phyloP scores from a whole-genome alignment of 257 asterid species.

The Przewalskia tangutica region DNA sequence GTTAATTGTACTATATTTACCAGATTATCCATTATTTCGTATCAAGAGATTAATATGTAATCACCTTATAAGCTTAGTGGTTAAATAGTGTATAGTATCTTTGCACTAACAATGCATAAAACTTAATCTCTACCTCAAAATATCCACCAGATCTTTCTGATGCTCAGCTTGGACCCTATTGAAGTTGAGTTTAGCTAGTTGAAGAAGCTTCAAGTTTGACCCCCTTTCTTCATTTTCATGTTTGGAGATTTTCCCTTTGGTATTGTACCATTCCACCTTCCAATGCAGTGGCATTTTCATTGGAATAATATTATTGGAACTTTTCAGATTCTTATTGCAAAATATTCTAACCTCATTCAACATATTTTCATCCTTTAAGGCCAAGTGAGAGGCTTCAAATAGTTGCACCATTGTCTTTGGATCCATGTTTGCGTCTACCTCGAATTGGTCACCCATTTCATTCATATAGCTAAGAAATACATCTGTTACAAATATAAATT shows the following conservation, averaged over 20 bases:
- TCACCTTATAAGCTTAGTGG: too few species aligned
- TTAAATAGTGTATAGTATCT: background rate
- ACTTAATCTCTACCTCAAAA: constrained; percentile 22
- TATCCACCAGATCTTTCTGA: constrained; percentile 41
- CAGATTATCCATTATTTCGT: background rate
- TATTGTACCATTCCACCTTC: constrained; percentile 39
- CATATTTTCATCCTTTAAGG: constrained; percentile 21
- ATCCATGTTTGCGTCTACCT: background rate
- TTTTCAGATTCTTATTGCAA: background rate
- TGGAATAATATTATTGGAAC: background rate
- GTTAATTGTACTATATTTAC: background rate
- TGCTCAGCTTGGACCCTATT: constrained; percentile 40
- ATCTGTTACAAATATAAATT: constrained; percentile 16
- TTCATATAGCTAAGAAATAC: constrained; percentile 17
- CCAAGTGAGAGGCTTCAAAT: constrained; percentile 43
- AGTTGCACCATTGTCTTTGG: constrained; percentile 24
- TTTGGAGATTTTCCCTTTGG: constrained; percentile 18
- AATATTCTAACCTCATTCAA: constrained; percentile 19
- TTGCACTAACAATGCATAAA: background rate
- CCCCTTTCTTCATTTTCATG: background rate
- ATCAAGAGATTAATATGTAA: background rate
- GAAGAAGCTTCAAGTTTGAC: constrained; percentile 7
- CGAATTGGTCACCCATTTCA: constrained; percentile 9
- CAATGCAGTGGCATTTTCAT: constrained; percentile 22
- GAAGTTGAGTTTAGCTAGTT: constrained; percentile 46